phyloP scores from a whole-genome alignment of 345 rosid species.

The Sapria himalayana region DNA sequence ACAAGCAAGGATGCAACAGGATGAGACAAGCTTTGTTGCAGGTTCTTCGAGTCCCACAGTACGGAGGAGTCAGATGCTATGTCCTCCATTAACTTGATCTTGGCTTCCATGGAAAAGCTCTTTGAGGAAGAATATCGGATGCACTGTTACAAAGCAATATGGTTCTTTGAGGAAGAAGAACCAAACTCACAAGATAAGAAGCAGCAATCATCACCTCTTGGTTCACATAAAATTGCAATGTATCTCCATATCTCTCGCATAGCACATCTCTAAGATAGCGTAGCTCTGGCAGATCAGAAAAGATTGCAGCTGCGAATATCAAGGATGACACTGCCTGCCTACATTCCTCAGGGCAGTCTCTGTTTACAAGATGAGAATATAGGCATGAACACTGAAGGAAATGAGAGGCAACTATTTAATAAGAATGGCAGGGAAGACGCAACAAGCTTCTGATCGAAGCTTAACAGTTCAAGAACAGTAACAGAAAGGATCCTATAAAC shows the following conservation, averaged over 20 bases:
- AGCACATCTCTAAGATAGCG: slow-evolving; percentile 73
- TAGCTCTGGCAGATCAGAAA: slow-evolving; percentile 78
- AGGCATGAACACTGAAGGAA: too few species aligned
- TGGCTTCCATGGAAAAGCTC: slow-evolving; percentile 35
- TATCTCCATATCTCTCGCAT: slow-evolving; percentile 55
- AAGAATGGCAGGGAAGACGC: too few species aligned
- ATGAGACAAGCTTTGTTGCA: slow-evolving; percentile 27
- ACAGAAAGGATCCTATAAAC: too few species aligned
- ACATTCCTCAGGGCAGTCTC: slow-evolving; percentile 77
- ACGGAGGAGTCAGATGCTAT: slow-evolving; percentile 66
- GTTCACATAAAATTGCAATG: slow-evolving; percentile 42
- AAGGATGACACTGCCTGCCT: slow-evolving; percentile 64
- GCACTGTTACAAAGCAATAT: slow-evolving; percentile 30
- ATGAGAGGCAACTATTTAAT: too few species aligned
- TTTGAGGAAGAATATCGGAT: slow-evolving; percentile 35
- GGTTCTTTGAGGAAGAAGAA: too few species aligned
- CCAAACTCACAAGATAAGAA: too few species aligned
- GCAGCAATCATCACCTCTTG: slow-evolving; percentile 57
- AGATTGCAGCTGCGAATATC: slow-evolving; percentile 89
- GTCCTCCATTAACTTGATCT: slow-evolving; percentile 47
- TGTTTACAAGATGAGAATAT: slow-evolving; percentile 17
- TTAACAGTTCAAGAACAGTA: too few species aligned
- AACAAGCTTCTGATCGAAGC: too few species aligned
- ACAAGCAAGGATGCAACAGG: slow-evolving; percentile 29
- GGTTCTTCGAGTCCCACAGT: slow-evolving; percentile 48